Percentiles rank a stretch among this genome's conserved stretches.
Evolutionary conservation across 441 rosid species (phyloP).

Genomic region (Omphalea diandra): DNA sequence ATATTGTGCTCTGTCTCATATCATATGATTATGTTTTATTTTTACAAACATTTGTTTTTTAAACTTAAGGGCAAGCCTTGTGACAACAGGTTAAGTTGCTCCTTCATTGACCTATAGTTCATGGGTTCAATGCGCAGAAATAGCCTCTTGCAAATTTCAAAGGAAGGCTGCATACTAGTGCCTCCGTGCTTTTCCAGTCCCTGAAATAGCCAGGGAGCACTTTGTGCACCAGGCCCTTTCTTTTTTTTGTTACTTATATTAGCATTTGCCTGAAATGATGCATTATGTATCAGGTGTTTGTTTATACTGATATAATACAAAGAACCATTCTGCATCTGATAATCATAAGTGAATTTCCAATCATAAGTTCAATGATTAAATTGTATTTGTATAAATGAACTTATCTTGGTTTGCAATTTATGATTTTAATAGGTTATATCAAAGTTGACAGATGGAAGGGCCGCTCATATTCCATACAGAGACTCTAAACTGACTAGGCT

Average conservation of each 20-base stretch:
- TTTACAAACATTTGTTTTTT: not conserved
- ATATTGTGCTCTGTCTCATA: not conserved
- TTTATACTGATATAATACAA: not conserved
- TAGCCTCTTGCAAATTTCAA: no score
- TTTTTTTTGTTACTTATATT: not conserved
- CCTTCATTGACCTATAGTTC: no score
- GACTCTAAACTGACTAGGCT: conserved; percentile 99
- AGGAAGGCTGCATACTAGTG: no score
- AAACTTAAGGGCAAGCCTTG: no score
- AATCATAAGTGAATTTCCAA: not conserved
- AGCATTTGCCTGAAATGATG: not conserved
- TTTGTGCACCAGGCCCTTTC: no score
- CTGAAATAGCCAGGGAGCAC: no score
- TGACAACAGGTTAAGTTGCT: no score
- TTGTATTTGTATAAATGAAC: not conserved
- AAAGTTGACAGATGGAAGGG: conserved; percentile 92
- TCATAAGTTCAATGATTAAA: not conserved
- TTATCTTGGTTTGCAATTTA: conserved; percentile 17
- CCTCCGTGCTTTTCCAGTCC: no score
- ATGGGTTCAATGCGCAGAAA: no score
- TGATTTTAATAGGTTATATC: conserved; percentile 77
- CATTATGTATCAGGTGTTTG: not conserved
- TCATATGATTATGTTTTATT: not conserved
- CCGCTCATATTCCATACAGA: conserved; percentile 93
- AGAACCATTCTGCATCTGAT: conserved; percentile 12